Conservation (phyloP, 495 filamentous ascomycete genomes). For the Penicillium chermesinum region DNA sequence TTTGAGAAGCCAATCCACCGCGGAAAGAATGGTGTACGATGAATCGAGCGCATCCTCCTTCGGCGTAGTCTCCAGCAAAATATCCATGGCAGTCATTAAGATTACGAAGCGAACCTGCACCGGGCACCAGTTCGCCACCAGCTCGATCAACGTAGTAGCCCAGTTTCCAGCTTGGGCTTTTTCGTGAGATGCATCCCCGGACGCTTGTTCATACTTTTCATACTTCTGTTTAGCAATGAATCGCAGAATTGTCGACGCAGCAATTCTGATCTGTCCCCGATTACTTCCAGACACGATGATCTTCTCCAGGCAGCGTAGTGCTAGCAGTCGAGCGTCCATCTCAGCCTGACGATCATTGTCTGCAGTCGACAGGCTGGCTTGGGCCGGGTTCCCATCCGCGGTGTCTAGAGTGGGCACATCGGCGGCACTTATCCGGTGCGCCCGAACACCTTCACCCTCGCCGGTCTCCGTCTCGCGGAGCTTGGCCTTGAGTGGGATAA, state of each 20-base stretch:
- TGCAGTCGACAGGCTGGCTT: constrained; percentile 66
- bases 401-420: constrained; percentile 70
- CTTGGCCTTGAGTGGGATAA: constrained; percentile 56
- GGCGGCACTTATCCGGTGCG: constrained; percentile 69
- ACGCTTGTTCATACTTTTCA: constrained; percentile 10
- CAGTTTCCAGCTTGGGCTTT: constrained; percentile 52
- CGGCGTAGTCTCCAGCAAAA: constrained; percentile 57
- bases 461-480: constrained; percentile 59
- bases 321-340: constrained; percentile 76
- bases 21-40: constrained; percentile 64
- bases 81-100: constrained; percentile 72
- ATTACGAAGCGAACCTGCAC: constrained; percentile 90
- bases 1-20: constrained; percentile 73
- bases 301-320: constrained; percentile 73
- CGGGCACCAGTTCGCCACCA: constrained; percentile 76
- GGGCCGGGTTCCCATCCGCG: constrained; percentile 60
- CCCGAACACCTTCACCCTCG: constrained; percentile 52
- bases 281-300: constrained; percentile 71
- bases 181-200: constrained; percentile 26
- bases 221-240: constrained; percentile 61
- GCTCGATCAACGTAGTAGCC: constrained; percentile 72
- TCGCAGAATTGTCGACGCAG: constrained; percentile 61
- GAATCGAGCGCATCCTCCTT: constrained; percentile 61
- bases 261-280: constrained; percentile 67
- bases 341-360: constrained; percentile 83